A percentile compares a stretch with the other conserved stretches of the same genome.
phyloP scores from a whole-genome alignment of 129 eudicot species.

The Calendula officinalis region DNA sequence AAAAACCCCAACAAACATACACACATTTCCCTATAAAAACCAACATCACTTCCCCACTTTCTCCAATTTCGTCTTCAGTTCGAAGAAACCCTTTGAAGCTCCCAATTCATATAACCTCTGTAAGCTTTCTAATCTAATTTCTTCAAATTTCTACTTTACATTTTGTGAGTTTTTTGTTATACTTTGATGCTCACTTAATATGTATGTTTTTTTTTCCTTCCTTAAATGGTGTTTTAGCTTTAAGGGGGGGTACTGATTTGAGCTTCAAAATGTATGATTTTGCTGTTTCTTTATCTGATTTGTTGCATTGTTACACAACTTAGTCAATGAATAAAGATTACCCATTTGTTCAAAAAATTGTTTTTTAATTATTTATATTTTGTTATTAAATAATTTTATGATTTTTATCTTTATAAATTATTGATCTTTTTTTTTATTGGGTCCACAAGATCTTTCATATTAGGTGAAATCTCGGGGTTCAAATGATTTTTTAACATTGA shows the following conservation, averaged over 20 bases:
- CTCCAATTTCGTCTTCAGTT: conserved; percentile 14
- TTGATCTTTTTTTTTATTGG: conserved; percentile 14
- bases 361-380: no score
- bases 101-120: conserved; percentile 1
- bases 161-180: background rate
- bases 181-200: background rate
- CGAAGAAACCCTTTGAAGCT: conserved; percentile 1
- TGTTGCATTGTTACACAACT: background rate
- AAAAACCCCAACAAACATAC: conserved; percentile 14
- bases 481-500: background rate
- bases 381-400: background rate
- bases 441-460: conserved; percentile 12
- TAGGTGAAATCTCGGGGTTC: conserved; percentile 4
- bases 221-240: background rate
- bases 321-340: background rate
- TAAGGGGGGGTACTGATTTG: background rate
- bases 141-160: no score
- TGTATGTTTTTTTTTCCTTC: background rate
- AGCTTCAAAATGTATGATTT: background rate
- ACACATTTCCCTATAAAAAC: conserved; percentile 30
- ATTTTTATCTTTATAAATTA: background rate
- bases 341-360: conserved; percentile 13
- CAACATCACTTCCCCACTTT: conserved; percentile 18
- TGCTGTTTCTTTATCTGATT: background rate
- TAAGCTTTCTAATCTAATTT: background rate